Conservation (phyloP, 2,329 filamentous ascomycete genomes). For the Colletotrichum magnum region DNA sequence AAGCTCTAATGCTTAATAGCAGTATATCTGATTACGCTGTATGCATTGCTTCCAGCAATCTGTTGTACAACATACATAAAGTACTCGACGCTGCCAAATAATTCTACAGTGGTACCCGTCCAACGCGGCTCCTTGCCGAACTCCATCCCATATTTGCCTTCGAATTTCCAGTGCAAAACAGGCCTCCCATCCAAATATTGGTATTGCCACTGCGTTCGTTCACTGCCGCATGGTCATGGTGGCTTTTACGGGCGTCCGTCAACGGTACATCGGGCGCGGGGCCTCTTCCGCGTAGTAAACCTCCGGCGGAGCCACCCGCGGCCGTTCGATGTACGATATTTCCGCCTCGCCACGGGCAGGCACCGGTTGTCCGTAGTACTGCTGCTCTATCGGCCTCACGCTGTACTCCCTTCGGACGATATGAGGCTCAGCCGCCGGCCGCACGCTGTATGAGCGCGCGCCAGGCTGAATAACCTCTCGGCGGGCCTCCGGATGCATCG, state of each 20-base stretch:
- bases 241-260: background rate
- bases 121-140: conserved; percentile 10
- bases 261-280: conserved; percentile 55
- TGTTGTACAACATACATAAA: background rate
- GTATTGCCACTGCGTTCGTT: background rate
- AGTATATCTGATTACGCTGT: background rate
- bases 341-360: conserved; percentile 52
- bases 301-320: conserved; percentile 57
- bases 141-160: background rate
- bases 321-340: conserved; percentile 61
- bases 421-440: conserved; percentile 48
- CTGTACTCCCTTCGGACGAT: conserved; percentile 56
- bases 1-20: background rate
- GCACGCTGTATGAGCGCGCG: conserved; percentile 49
- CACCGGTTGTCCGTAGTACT: conserved; percentile 57
- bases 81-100: background rate
- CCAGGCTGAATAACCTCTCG: conserved; percentile 49
- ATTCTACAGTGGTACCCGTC: background rate
- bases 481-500: conserved; percentile 54
- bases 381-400: conserved; percentile 57
- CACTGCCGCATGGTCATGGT: background rate
- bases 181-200: background rate
- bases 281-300: conserved; percentile 61
- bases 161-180: background rate
- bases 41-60: background rate